Evolutionary conservation across 2,329 filamentous ascomycete species (phyloP).

Genomic region (Keithomyces neogunnii): DNA sequence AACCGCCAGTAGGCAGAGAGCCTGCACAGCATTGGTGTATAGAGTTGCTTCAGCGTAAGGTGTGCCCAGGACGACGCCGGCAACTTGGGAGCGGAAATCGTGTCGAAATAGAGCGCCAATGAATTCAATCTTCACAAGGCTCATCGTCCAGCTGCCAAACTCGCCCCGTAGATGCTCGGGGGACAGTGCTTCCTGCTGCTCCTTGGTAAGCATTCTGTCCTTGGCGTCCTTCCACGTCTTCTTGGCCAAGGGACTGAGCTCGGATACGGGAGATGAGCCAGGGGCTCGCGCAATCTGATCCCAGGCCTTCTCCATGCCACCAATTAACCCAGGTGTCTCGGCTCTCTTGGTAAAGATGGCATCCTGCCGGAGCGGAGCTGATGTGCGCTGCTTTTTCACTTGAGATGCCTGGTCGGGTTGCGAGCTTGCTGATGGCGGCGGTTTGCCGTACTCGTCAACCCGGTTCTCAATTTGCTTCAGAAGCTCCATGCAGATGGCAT

Average conservation of each 20-base stretch:
- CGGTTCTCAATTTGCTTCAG: constrained; percentile 60
- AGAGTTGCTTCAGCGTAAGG: constrained; percentile 63
- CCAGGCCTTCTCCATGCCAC: constrained; percentile 37
- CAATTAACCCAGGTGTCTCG: constrained; percentile 28
- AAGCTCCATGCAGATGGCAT: constrained; percentile 58
- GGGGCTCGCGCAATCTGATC: constrained; percentile 36
- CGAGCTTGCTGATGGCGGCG: constrained; percentile 23
- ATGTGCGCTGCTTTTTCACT: constrained; percentile 24
- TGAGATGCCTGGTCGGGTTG: constrained; percentile 18
- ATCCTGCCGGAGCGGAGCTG: constrained; percentile 35
- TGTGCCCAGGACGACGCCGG: constrained; percentile 60
- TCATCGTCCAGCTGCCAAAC: constrained; percentile 38
- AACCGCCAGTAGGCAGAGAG: constrained; percentile 60
- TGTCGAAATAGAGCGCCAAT: constrained; percentile 64
- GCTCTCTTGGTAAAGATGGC: constrained; percentile 34
- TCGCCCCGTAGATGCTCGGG: constrained; percentile 40
- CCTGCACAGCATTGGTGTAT: constrained; percentile 63
- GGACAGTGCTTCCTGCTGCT: constrained; percentile 46
- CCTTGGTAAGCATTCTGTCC: constrained; percentile 38
- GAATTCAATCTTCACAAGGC: constrained; percentile 37
- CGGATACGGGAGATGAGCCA: constrained; percentile 38
- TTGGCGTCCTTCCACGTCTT: constrained; percentile 39
- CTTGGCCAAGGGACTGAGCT: constrained; percentile 42
- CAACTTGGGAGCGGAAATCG: constrained; percentile 56
- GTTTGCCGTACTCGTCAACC: constrained; percentile 53